Conservation (phyloP, 164 flowering plant genomes). For the Chloranthus sessilifolius region DNA sequence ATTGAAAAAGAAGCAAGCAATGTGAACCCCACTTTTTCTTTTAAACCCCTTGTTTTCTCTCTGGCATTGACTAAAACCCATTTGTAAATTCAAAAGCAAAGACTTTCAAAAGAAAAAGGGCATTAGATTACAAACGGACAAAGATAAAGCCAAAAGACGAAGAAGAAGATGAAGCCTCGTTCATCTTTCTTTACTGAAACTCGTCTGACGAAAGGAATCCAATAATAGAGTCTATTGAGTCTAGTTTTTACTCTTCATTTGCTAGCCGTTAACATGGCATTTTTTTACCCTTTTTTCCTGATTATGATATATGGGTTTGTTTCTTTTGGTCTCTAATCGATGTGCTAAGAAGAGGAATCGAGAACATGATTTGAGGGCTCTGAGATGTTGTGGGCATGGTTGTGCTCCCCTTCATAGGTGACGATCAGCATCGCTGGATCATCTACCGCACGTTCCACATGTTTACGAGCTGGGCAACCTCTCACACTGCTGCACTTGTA, state of each 20-base stretch:
- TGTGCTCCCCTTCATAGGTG: conserved; percentile 92
- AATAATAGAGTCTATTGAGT: too few relatives aligned
- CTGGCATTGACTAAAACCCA: too few relatives aligned
- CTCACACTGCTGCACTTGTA: conserved; percentile 93
- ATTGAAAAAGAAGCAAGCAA: too few relatives aligned
- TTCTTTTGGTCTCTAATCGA: not conserved
- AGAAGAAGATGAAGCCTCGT: not conserved
- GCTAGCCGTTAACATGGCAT: not conserved
- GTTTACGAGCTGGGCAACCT: conserved; percentile 92
- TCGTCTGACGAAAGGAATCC: not conserved
- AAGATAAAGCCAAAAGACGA: too few relatives aligned
- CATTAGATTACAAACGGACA: too few relatives aligned
- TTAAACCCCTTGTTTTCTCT: too few relatives aligned
- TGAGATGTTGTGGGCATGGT: conserved; percentile 50
- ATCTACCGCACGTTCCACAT: conserved; percentile 83
- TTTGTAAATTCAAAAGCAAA: too few relatives aligned
- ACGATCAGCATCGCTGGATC: conserved; percentile 84
- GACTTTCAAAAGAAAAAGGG: too few relatives aligned
- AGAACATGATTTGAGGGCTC: conserved; percentile 21
- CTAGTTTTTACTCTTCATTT: not conserved
- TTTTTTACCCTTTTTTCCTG: too few relatives aligned
- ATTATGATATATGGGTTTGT: not conserved
- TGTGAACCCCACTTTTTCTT: too few relatives aligned
- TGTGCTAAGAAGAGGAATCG: conserved; percentile 5
- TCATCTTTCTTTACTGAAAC: not conserved